phyloP scores from a whole-genome alignment of 495 filamentous ascomycete species.

The Peziza echinospora region DNA sequence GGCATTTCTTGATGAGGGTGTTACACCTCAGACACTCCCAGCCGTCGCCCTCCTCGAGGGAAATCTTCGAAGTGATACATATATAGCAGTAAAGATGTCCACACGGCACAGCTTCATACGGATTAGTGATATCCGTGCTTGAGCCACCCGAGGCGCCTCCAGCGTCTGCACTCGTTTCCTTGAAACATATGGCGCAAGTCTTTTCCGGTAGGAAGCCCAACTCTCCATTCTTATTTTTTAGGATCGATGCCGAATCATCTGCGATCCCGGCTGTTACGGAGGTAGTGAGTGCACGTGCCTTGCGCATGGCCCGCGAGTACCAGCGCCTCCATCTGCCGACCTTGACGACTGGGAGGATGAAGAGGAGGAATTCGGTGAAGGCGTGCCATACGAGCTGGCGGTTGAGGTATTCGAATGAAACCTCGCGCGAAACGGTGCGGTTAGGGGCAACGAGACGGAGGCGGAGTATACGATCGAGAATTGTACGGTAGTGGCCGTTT shows the following conservation, averaged over 20 bases:
- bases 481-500: conserved; percentile 74
- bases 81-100: conserved; percentile 91
- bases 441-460: conserved; percentile 70
- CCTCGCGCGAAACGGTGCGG: conserved; percentile 63
- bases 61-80: conserved; percentile 77
- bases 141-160: conserved; percentile 48
- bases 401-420: conserved; percentile 94
- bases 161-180: conserved; percentile 56
- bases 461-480: conserved; percentile 67
- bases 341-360: conserved; percentile 80
- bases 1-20: conserved; percentile 64
- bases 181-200: conserved; percentile 95
- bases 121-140: conserved; percentile 93
- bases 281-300: conserved; percentile 29
- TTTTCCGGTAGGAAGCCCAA: conserved; percentile 71
- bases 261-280: conserved; percentile 22
- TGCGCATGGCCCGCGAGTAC: conserved; percentile 64
- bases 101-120: conserved; percentile 80
- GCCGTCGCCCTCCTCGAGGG: conserved; percentile 84
- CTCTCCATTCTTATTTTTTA: conserved; percentile 34
- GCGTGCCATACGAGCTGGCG: conserved; percentile 97
- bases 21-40: conserved; percentile 91
- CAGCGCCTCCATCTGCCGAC: conserved; percentile 83
- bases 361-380: conserved; percentile 93
- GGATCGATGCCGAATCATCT: conserved; percentile 9